Evolutionary conservation across 2,329 filamentous ascomycete species (phyloP).

Genomic region (Huntiella savannae): DNA sequence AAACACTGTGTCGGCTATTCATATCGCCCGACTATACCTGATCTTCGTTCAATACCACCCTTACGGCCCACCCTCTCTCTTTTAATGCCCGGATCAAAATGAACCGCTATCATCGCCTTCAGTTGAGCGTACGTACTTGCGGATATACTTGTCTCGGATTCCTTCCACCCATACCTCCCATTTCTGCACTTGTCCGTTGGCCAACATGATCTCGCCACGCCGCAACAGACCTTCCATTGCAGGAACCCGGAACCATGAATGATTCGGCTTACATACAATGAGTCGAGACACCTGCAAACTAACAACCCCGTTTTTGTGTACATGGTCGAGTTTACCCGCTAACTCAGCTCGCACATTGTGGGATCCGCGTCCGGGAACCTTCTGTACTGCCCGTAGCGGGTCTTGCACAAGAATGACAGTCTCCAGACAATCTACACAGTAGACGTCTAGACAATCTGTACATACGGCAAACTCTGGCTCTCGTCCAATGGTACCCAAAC

Average conservation of each 20-base stretch:
- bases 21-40: too few species aligned
- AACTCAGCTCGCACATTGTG: slow-evolving; percentile 15
- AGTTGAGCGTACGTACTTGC: neutral
- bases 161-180: slow-evolving; percentile 21
- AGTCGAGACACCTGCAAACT: slow-evolving; percentile 16
- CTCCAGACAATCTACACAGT: slow-evolving; percentile 20
- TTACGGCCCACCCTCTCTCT: too few species aligned
- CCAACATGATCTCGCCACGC: slow-evolving; percentile 22
- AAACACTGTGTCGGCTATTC: too few species aligned
- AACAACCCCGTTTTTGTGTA: slow-evolving; percentile 15
- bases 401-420: slow-evolving; percentile 13
- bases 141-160: slow-evolving; percentile 14
- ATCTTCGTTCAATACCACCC: too few species aligned
- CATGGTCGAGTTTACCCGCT: slow-evolving; percentile 1
- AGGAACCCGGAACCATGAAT: slow-evolving; percentile 22
- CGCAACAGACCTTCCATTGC: slow-evolving; percentile 19
- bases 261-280: slow-evolving; percentile 20
- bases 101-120: too few species aligned
- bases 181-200: slow-evolving; percentile 16
- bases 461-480: slow-evolving; percentile 20
- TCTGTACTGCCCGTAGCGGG: slow-evolving; percentile 10
- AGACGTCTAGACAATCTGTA: slow-evolving; percentile 22
- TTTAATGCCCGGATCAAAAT: too few species aligned
- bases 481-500: slow-evolving; percentile 18
- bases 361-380: slow-evolving; percentile 15